Evolutionary conservation across 2,329 filamentous ascomycete species (phyloP).

Genomic region (Colletotrichum lindemuthianum): DNA sequence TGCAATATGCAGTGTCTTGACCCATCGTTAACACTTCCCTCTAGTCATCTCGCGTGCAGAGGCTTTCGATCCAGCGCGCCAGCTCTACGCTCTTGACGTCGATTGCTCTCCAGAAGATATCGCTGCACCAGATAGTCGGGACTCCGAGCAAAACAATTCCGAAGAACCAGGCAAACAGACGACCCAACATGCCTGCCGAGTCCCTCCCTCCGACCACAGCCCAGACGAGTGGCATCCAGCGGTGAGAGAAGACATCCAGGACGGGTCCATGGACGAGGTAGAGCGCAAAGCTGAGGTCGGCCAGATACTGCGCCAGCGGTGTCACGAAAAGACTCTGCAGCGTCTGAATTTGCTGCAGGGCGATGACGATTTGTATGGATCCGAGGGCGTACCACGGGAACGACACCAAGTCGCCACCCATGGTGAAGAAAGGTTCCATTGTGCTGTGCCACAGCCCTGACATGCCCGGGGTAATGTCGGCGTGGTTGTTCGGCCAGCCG

Average conservation of each 20-base stretch:
- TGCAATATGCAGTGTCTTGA: not conserved
- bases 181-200: conserved; percentile 46
- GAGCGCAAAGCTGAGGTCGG: conserved; percentile 65
- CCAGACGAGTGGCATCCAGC: conserved; percentile 35
- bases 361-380: conserved; percentile 44
- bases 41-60: conserved; percentile 33
- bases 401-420: conserved; percentile 45
- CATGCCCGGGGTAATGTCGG: conserved; percentile 47
- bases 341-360: conserved; percentile 44
- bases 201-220: conserved; percentile 44
- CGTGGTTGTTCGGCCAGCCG: conserved; percentile 52
- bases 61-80: conserved; percentile 57
- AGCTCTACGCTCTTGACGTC: conserved; percentile 59
- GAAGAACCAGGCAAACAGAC: conserved; percentile 47
- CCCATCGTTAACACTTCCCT: not conserved
- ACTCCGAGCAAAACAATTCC: conserved; percentile 49
- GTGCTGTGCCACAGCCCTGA: conserved; percentile 44
- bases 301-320: conserved; percentile 63
- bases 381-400: conserved; percentile 51
- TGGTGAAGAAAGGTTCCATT: conserved; percentile 45
- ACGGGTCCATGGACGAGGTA: conserved; percentile 68
- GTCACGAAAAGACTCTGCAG: conserved; percentile 54
- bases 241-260: conserved; percentile 49
- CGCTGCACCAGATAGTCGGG: conserved; percentile 62
- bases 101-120: conserved; percentile 68